Conservation (phyloP, 1,284 basidiomycete species). For the Heliocybe sulcata region DNA sequence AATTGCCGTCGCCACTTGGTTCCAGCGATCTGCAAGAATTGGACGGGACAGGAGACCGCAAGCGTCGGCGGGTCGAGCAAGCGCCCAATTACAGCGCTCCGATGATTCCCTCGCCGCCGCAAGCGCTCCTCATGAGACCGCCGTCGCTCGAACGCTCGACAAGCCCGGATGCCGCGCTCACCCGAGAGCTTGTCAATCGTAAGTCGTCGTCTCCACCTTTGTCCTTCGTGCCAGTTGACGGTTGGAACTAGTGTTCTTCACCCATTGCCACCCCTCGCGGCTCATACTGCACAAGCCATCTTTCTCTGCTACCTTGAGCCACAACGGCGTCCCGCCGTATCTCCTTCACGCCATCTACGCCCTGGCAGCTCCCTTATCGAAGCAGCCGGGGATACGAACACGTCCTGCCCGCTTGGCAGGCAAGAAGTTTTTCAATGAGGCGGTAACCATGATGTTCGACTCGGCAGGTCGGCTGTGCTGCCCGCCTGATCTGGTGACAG, state of each 20-base stretch:
- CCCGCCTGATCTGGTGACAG: constrained; percentile 49
- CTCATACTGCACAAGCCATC: constrained; percentile 70
- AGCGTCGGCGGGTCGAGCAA: constrained; percentile 15
- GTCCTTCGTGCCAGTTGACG: constrained; percentile 7
- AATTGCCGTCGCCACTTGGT: not conserved
- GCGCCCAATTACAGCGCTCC: constrained; percentile 15
- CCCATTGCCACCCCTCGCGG: constrained; percentile 69
- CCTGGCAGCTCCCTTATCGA: constrained; percentile 65
- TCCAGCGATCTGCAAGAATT: not conserved
- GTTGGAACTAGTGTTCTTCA: constrained; percentile 59
- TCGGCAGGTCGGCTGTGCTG: constrained; percentile 49
- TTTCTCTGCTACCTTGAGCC: constrained; percentile 56
- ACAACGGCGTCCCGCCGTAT: constrained; percentile 56
- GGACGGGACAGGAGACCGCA: not conserved
- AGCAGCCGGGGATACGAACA: constrained; percentile 52
- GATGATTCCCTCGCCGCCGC: constrained; percentile 31
- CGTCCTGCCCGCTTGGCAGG: constrained; percentile 58
- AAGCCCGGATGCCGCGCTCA: constrained; percentile 50
- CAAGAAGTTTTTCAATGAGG: constrained; percentile 61
- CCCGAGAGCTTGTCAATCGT: constrained; percentile 71
- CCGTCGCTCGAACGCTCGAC: constrained; percentile 21
- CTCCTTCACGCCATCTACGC: constrained; percentile 69
- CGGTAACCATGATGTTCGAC: constrained; percentile 64
- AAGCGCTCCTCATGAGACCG: constrained; percentile 13
- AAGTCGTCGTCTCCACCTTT: constrained; percentile 21